Percentiles rank a stretch among this genome's conserved stretches.
Evolutionary conservation across 2,329 filamentous ascomycete species (phyloP).

Genomic region (Fusarium irregulare): DNA sequence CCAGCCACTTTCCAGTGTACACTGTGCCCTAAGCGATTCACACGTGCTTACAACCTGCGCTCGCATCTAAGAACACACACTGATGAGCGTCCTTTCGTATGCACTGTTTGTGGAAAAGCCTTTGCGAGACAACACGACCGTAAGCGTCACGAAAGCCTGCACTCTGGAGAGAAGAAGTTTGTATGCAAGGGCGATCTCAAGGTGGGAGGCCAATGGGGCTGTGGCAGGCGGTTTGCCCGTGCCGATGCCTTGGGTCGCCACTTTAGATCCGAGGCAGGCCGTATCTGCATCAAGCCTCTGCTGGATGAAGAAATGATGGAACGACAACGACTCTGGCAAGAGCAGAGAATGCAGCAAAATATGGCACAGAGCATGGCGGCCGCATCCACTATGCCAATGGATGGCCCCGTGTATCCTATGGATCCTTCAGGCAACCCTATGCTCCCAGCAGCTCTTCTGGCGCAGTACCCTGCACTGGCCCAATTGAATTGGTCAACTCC

Average conservation of each 20-base stretch:
- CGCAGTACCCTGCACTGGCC: conserved; percentile 93
- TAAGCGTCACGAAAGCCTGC: conserved; percentile 94
- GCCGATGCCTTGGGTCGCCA: conserved; percentile 94
- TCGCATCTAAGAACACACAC: conserved; percentile 97
- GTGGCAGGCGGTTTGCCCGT: conserved; percentile 90
- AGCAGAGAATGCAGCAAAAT: conserved; percentile 75
- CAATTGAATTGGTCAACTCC: conserved; percentile 81
- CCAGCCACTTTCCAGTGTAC: conserved; percentile 96
- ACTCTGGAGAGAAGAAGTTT: conserved; percentile 98
- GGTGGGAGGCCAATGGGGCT: conserved; percentile 87
- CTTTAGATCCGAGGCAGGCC: conserved; percentile 94
- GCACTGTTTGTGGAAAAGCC: conserved; percentile 95
- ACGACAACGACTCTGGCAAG: conserved; percentile 78
- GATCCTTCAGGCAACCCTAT: conserved; percentile 69
- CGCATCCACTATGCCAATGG: conserved; percentile 67
- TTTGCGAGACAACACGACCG: conserved; percentile 98
- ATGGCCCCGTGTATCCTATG: conserved; percentile 66
- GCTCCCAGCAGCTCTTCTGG: conserved; percentile 87
- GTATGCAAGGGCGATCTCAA: conserved; percentile 94
- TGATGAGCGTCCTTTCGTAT: conserved; percentile 96
- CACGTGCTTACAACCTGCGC: conserved; percentile 93
- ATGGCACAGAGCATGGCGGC: conserved; percentile 70
- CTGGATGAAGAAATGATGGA: conserved; percentile 93
- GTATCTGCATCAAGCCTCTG: conserved; percentile 96
- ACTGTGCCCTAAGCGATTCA: conserved; percentile 95